Percentiles rank a stretch among this genome's conserved stretches.
Evolutionary conservation across 441 rosid species (phyloP).

Genomic region (Croton laevigatus): DNA sequence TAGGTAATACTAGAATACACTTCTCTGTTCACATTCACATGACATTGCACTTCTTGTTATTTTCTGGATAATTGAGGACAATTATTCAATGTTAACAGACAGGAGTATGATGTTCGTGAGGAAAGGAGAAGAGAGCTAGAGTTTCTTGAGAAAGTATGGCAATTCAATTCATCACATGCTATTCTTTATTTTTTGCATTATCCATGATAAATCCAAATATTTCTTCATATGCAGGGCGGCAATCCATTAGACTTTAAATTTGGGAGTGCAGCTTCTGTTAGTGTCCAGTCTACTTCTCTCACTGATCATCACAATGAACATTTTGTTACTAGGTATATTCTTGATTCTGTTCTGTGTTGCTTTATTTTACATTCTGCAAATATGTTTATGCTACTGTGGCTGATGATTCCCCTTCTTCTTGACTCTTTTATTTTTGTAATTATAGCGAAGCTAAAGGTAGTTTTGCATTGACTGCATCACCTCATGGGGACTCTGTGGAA

Average conservation of each 20-base stretch:
- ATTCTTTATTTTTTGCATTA: slow-evolving; percentile 9
- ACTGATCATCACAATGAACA: slow-evolving; percentile 81
- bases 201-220: slow-evolving; percentile 19
- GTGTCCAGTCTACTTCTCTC: slow-evolving; percentile 95
- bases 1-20: slow-evolving; percentile 50
- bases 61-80: slow-evolving; percentile 7
- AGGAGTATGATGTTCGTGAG: slow-evolving; percentile 97
- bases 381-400: slow-evolving; percentile 21
- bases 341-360: slow-evolving; percentile 25
- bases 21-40: slow-evolving; percentile 7
- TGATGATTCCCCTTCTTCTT: slow-evolving; percentile 20
- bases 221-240: slow-evolving; percentile 72
- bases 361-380: slow-evolving; percentile 10
- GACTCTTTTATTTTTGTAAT: slow-evolving; percentile 22
- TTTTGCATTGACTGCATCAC: slow-evolving; percentile 88
- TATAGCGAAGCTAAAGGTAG: slow-evolving; percentile 96
- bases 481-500: slow-evolving; percentile 94
- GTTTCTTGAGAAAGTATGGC: slow-evolving; percentile 93
- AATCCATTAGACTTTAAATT: slow-evolving; percentile 97
- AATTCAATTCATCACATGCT: slow-evolving; percentile 28
- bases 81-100: slow-evolving; percentile 50
- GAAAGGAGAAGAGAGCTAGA: slow-evolving; percentile 96
- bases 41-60: not conserved
- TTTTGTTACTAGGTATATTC: slow-evolving; percentile 75
- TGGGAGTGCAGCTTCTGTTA: slow-evolving; percentile 66